Conservation (phyloP, 345 rosid species). For the Microthlaspi erraticum region DNA sequence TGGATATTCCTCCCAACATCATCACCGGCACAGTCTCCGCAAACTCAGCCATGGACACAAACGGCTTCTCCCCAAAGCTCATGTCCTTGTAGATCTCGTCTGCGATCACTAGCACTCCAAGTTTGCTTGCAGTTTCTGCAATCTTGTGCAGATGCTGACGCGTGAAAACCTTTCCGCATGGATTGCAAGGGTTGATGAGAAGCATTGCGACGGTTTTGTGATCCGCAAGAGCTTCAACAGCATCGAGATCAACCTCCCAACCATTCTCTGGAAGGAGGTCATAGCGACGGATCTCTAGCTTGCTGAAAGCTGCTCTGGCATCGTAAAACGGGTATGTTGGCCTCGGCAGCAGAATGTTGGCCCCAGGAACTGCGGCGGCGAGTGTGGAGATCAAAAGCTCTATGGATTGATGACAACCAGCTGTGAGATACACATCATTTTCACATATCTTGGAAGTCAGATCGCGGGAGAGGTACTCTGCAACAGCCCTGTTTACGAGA, state of each 20-base stretch:
- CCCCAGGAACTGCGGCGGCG: conserved; percentile 39
- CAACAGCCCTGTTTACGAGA: conserved; percentile 38
- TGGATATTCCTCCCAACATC: conserved; percentile 59
- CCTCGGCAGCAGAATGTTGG: conserved; percentile 47
- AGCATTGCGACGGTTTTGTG: conserved; percentile 33
- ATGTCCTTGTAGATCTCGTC: conserved; percentile 59
- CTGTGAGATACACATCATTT: conserved; percentile 42
- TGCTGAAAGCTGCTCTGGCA: conserved; percentile 36
- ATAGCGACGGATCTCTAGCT: conserved; percentile 46
- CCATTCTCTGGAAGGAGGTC: conserved; percentile 40
- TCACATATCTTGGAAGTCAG: conserved; percentile 40
- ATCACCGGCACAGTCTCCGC: conserved; percentile 56
- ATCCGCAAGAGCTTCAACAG: conserved; percentile 40
- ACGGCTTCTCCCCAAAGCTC: conserved; percentile 53
- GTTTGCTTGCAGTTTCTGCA: conserved; percentile 60
- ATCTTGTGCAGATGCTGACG: conserved; percentile 52
- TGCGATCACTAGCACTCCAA: conserved; percentile 57
- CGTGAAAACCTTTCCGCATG: conserved; percentile 57
- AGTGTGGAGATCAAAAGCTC: conserved; percentile 41
- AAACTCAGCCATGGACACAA: conserved; percentile 57
- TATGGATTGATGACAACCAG: conserved; percentile 47
- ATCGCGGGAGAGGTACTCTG: conserved; percentile 43
- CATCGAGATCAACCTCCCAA: conserved; percentile 40
- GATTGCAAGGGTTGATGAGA: conserved; percentile 57
- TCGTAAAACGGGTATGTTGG: conserved; percentile 43